Conservation (phyloP, 345 rosid species). For the Nasturtium officinale region DNA sequence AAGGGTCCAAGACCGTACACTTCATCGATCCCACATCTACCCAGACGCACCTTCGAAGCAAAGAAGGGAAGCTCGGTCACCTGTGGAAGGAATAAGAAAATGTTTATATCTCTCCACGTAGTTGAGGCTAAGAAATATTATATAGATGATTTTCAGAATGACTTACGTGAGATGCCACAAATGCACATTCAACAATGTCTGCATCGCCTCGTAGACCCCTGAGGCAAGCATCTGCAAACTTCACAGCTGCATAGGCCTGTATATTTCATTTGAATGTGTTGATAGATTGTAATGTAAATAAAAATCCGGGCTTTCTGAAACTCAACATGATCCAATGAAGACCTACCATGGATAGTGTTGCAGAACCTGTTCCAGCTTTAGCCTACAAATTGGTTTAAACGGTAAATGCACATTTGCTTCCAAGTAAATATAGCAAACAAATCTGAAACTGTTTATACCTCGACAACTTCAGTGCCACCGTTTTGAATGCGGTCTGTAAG, state of each 20-base stretch:
- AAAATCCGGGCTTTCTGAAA: neutral
- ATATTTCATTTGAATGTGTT: slow-evolving; percentile 14
- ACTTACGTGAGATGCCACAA: slow-evolving; percentile 75
- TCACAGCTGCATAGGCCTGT: slow-evolving; percentile 98
- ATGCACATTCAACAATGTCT: slow-evolving; percentile 70
- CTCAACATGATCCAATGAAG: neutral
- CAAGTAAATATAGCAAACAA: neutral
- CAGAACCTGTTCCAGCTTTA: slow-evolving; percentile 97
- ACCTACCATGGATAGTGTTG: slow-evolving; percentile 92
- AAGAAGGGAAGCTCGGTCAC: slow-evolving; percentile 98
- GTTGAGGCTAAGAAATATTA: neutral
- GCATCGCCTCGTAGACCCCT: slow-evolving; percentile 87
- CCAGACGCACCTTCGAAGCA: slow-evolving; percentile 81
- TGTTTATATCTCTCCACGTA: neutral
- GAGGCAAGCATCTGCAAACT: slow-evolving; percentile 94
- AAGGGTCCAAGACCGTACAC: slow-evolving; percentile 77
- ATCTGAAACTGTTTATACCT: slow-evolving; percentile 49
- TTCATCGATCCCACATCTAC: slow-evolving; percentile 79
- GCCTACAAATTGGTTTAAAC: slow-evolving; percentile 56
- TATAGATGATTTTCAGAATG: neutral
- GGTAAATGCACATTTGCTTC: neutral
- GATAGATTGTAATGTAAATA: neutral
- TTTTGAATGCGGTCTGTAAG: slow-evolving; percentile 93
- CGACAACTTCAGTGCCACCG: slow-evolving; percentile 97
- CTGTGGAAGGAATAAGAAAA: slow-evolving; percentile 40